Evolutionary conservation across 202 grass and related monocot genomes (phyloP), one percentile per base, ranked within the genome.

Genomic region (Panicum virgatum): DNA sequence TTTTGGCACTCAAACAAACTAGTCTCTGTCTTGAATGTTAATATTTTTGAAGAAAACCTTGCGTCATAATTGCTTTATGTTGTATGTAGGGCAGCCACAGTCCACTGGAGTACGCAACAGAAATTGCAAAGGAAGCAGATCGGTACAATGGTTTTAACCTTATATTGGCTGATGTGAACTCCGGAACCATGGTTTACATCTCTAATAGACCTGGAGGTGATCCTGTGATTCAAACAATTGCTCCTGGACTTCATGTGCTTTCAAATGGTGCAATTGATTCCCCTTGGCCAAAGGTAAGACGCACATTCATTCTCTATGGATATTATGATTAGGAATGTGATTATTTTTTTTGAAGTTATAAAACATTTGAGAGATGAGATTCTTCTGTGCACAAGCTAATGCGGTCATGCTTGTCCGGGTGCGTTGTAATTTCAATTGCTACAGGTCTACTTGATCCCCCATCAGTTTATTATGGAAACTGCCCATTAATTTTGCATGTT

Each of bases 111-210:
- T 93, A 68, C 83, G 96, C 90, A 29, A 16, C 81, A 62, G 90
- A 98, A 86, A 90, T 93, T 72, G 85, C 83, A 43, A 91, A 86
- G 30, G 96, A 98, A 89, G 95, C 90, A 82, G 62, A 98, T 80
- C 74, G 80, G 67, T 97, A 94, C 75, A 94, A 92, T 67, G 91
- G 91, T 14, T 97, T 97, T 69, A 97, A 97, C 73, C 85, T 97
- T 68, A 60, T 97, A 77, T 59, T 97, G 81, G 81, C 86, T 2
- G 92, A 97, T 89, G 61, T 97, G 66, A 48, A 30, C 77, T 91
- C 73, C 69, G 84, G 79, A 76, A 69, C 75, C 79, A 97, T 97
- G 95, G 88, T 89, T 86, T 98, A 89, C 73, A 80, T 95, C 51
- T 98, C 96, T 72, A 98, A 98, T 78, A 85, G 89, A 40, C 90